These are phyloP conservation scores for Saturnispora hagleri DNA, from an alignment of 805 yeast genomes.

Conservation along the genomic window DNA sequence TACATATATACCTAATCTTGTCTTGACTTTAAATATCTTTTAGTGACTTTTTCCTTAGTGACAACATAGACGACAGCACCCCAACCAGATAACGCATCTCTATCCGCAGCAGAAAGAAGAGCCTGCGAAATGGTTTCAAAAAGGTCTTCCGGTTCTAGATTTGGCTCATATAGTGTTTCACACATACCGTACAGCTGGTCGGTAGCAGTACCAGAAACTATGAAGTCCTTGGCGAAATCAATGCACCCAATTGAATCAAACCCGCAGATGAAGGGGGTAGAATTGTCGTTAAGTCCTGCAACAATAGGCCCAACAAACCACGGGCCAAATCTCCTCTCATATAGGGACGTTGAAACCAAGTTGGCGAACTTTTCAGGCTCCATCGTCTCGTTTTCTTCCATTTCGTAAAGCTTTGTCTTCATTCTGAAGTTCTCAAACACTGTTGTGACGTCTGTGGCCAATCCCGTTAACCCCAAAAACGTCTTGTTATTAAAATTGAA, in stretches of 20 bases:
- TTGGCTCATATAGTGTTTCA: constrained; percentile 90
- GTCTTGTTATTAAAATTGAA: constrained; percentile 71
- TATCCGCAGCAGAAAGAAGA: constrained; percentile 85
- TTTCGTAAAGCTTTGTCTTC: constrained; percentile 79
- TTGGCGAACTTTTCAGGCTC: constrained; percentile 94
- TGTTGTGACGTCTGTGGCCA: constrained; percentile 90
- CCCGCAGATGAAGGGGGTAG: constrained; percentile 86
- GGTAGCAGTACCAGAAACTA: constrained; percentile 93
- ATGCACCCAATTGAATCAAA: constrained; percentile 96
- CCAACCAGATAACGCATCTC: constrained; percentile 98
- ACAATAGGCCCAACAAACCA: constrained; percentile 95
- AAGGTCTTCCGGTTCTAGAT: constrained; percentile 87
- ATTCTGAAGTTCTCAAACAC: constrained; percentile 72
- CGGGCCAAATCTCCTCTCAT: constrained; percentile 90
- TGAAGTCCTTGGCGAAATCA: constrained; percentile 89
- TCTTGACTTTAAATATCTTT: constrained; percentile 83
- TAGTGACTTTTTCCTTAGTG: constrained; percentile 84
- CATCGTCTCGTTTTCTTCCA: constrained; percentile 83
- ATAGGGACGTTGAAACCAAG: constrained; percentile 80
- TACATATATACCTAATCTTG: constrained; percentile 55
- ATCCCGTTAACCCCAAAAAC: constrained; percentile 86
- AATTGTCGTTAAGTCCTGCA: constrained; percentile 82
- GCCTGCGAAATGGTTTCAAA: constrained; percentile 96
- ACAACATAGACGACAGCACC: constrained; percentile 92
- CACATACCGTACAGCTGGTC: constrained; percentile 98